A percentile compares a stretch with the other conserved stretches of the same genome.
These are phyloP conservation scores for Termitomyces sp. DNA, from an alignment of 768 basidiomycete genomes.

Conservation along the genomic window DNA sequence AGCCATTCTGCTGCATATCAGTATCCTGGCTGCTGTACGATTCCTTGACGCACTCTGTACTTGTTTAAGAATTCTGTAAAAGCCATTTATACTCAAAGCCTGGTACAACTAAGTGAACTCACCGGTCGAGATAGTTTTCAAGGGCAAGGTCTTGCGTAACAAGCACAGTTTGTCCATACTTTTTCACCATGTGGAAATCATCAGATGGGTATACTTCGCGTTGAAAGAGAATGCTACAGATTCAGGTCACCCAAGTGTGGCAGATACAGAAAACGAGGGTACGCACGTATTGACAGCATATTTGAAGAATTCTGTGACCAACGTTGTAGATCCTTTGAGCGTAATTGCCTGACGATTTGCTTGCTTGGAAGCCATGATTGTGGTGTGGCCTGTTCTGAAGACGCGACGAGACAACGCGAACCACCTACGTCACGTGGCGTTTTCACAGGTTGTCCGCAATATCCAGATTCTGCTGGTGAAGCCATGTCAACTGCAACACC, in stretches of 20 bases:
- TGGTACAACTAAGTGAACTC: slow-evolving; percentile 4
- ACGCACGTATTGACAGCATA: slow-evolving; percentile 96
- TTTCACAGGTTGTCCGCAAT: neutral
- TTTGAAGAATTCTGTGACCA: slow-evolving; percentile 99
- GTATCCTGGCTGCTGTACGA: neutral
- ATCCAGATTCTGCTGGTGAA: neutral
- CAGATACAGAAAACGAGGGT: neutral
- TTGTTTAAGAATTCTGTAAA: slow-evolving; percentile 76
- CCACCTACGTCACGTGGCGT: slow-evolving; percentile 26
- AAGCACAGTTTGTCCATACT: slow-evolving; percentile 94
- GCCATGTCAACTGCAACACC: slow-evolving; percentile 32
- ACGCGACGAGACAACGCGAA: slow-evolving; percentile 7
- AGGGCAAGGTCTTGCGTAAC: slow-evolving; percentile 91
- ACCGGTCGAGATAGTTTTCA: slow-evolving; percentile 91
- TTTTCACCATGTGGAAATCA: slow-evolving; percentile 99
- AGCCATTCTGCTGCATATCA: slow-evolving; percentile 72
- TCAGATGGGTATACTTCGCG: slow-evolving; percentile 96
- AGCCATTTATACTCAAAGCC: neutral
- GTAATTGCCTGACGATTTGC: slow-evolving; percentile 76
- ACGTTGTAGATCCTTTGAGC: slow-evolving; percentile 88
- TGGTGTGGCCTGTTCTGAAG: slow-evolving; percentile 1
- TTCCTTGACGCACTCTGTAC: slow-evolving; percentile 68
- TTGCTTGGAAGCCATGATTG: slow-evolving; percentile 39
- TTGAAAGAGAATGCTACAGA: slow-evolving; percentile 85
- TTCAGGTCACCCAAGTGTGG: neutral